Percentiles rank a stretch among this genome's conserved stretches.
Evolutionary conservation across 192 early-diverging fungal species (phyloP).

Genomic region (Backusella parvicylindrica): DNA sequence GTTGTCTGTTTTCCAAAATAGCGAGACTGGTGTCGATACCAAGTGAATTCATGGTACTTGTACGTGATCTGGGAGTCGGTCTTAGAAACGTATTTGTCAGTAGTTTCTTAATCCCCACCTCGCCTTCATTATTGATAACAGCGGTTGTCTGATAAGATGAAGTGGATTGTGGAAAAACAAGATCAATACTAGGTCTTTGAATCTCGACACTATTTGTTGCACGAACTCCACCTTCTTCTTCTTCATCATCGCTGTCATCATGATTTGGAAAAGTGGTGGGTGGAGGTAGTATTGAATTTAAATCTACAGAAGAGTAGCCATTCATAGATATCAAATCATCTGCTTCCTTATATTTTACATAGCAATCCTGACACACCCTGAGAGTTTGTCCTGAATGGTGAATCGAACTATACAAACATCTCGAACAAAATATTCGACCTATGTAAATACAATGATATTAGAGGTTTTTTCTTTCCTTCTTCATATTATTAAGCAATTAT

Average conservation of each 20-base stretch:
- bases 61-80: constrained; percentile 20
- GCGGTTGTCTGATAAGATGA: neutral
- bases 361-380: constrained; percentile 65
- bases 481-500: neutral
- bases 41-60: constrained; percentile 27
- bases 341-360: constrained; percentile 46
- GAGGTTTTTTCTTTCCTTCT: too few relatives aligned
- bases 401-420: constrained; percentile 60
- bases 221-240: neutral
- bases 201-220: constrained; percentile 7
- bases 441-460: neutral
- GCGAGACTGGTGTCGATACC: constrained; percentile 19
- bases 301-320: constrained; percentile 5
- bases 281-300: neutral
- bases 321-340: constrained; percentile 30
- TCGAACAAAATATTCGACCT: constrained; percentile 75
- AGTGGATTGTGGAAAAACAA: constrained; percentile 7
- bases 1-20: constrained; percentile 3
- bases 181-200: constrained; percentile 7
- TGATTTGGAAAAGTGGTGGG: neutral
- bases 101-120: constrained; percentile 10
- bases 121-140: neutral
- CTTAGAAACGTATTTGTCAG: constrained; percentile 17
- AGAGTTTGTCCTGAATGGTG: constrained; percentile 52
- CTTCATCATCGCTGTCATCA: constrained; percentile 1